phyloP scores from a whole-genome alignment of 495 filamentous ascomycete genomes.

The Penicillium paxilli region DNA sequence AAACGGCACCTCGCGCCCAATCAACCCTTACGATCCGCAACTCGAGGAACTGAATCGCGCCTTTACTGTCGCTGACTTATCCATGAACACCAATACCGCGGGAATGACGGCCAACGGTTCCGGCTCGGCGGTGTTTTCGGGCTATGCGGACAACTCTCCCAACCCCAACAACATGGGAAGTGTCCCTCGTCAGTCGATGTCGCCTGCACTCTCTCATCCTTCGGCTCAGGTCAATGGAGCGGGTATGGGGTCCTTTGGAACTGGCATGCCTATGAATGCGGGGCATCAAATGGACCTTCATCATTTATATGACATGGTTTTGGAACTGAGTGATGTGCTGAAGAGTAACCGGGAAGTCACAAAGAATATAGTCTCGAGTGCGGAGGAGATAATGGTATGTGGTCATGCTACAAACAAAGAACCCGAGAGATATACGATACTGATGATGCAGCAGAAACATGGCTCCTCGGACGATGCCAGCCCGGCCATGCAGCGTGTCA shows the following conservation, averaged over 20 bases:
- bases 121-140: constrained; percentile 33
- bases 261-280: constrained; percentile 64
- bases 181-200: constrained; percentile 37
- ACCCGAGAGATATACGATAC: background rate
- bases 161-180: constrained; percentile 35
- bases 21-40: constrained; percentile 34
- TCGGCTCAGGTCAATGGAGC: constrained; percentile 53
- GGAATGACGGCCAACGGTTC: constrained; percentile 33
- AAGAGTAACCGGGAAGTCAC: constrained; percentile 77
- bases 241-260: constrained; percentile 59
- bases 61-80: constrained; percentile 36
- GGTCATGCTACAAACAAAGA: background rate
- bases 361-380: constrained; percentile 69
- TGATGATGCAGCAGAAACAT: constrained; percentile 37
- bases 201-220: constrained; percentile 34
- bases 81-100: constrained; percentile 36
- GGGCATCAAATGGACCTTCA: constrained; percentile 88
- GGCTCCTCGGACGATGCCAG: constrained; percentile 44
- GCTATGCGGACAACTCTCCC: constrained; percentile 32
- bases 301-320: constrained; percentile 78
- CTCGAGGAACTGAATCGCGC: constrained; percentile 39
- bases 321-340: constrained; percentile 74
- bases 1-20: constrained; percentile 19
- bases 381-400: constrained; percentile 59
- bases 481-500: constrained; percentile 46